Conservation (phyloP, 1,139 yeast genomes). For the Kodamaea fungicola region DNA sequence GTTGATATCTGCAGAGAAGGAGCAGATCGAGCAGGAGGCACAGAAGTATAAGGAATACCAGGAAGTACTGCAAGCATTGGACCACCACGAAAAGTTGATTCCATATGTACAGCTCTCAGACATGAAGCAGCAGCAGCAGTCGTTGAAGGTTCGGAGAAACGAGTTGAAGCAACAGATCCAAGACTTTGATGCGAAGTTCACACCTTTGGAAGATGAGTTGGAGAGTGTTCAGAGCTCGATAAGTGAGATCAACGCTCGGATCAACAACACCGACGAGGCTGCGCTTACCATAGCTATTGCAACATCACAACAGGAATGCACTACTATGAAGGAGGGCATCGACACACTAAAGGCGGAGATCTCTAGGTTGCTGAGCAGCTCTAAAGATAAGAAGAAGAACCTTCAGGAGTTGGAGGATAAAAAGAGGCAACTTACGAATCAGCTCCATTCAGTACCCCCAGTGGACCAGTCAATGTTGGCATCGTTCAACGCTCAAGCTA, state of each 20-base stretch:
- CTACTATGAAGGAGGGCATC: slow-evolving; percentile 17
- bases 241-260: slow-evolving; percentile 9
- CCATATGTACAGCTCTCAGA: slow-evolving; percentile 65
- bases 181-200: slow-evolving; percentile 24
- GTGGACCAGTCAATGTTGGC: slow-evolving; percentile 10
- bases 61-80: slow-evolving; percentile 41
- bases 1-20: slow-evolving; percentile 29
- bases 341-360: slow-evolving; percentile 17
- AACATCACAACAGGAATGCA: slow-evolving; percentile 13
- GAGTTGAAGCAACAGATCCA: slow-evolving; percentile 28
- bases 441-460: slow-evolving; percentile 6
- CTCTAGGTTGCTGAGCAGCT: slow-evolving; percentile 15
- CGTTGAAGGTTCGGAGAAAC: slow-evolving; percentile 41
- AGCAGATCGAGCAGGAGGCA: slow-evolving; percentile 35
- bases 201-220: slow-evolving; percentile 29
- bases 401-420: slow-evolving; percentile 18
- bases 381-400: slow-evolving; percentile 23
- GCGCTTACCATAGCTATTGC: slow-evolving; percentile 5
- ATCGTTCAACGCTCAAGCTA: slow-evolving; percentile 20
- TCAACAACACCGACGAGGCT: slow-evolving; percentile 5
- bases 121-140: slow-evolving; percentile 40
- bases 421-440: slow-evolving; percentile 9
- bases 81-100: slow-evolving; percentile 46
- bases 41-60: slow-evolving; percentile 37
- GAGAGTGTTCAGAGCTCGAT: slow-evolving; percentile 9